Conservation (phyloP, 352 stramenopile genomes). For the Phytophthora pluvialis region DNA sequence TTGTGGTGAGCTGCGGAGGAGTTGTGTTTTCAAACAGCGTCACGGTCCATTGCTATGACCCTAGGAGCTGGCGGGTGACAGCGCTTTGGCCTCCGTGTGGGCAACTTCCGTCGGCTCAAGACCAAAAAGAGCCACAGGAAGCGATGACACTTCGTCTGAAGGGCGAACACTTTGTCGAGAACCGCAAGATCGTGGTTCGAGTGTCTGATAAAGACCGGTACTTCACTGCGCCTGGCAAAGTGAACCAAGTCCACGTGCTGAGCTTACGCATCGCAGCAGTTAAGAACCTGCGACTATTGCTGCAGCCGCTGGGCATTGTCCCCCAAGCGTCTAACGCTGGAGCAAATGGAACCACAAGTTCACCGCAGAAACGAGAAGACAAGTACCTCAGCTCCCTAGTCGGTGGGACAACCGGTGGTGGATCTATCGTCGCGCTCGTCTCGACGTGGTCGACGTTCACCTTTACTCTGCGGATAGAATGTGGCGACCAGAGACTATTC, state of each 20-base stretch:
- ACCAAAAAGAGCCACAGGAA: constrained; percentile 13
- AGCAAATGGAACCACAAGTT: neutral
- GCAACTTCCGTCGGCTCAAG: constrained; percentile 28
- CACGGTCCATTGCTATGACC: constrained; percentile 76
- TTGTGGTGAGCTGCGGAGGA: constrained; percentile 53
- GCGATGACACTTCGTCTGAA: constrained; percentile 45
- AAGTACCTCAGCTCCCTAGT: constrained; percentile 16
- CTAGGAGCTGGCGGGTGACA: constrained; percentile 53
- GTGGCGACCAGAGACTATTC: constrained; percentile 47
- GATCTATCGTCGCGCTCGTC: constrained; percentile 12
- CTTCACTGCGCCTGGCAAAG: constrained; percentile 33
- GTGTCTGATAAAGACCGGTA: constrained; percentile 57
- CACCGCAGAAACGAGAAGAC: constrained; percentile 41
- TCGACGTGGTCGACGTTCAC: constrained; percentile 44
- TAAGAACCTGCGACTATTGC: constrained; percentile 49
- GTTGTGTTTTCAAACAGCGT: constrained; percentile 72
- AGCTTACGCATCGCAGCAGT: constrained; percentile 57
- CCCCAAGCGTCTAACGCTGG: constrained; percentile 1
- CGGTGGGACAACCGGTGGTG: constrained; percentile 10
- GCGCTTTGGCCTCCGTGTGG: constrained; percentile 54
- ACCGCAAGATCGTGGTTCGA: constrained; percentile 61
- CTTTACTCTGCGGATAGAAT: constrained; percentile 58
- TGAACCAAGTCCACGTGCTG: constrained; percentile 61
- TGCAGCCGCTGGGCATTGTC: constrained; percentile 37
- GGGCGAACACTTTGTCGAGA: constrained; percentile 76